Percentiles rank a stretch among this genome's conserved stretches.
Conservation (phyloP, 306 rosid genomes). For the Luffa aegyptiaca region DNA sequence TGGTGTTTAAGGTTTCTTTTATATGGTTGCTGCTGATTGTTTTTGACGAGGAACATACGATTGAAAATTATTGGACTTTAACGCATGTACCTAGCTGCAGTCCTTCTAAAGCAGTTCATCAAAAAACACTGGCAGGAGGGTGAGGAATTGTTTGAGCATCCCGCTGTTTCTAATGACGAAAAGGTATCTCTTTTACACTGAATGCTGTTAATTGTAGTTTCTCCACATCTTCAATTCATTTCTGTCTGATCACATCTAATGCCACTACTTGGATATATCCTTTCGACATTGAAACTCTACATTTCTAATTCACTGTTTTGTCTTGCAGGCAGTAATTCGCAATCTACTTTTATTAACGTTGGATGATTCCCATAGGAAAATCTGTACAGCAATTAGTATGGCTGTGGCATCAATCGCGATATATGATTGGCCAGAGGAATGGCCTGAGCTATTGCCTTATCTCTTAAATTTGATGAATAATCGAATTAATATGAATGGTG, state of each 20-base stretch:
- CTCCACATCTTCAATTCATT: neutral
- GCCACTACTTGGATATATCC: neutral
- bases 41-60: neutral
- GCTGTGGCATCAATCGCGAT: conserved; percentile 84
- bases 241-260: neutral
- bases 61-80: conserved; percentile 22
- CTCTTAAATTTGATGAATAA: conserved; percentile 61
- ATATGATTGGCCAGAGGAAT: conserved; percentile 89
- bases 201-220: neutral
- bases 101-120: conserved; percentile 84
- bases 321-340: conserved; percentile 53
- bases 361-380: conserved; percentile 82
- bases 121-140: conserved; percentile 91
- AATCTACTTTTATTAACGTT: conserved; percentile 57
- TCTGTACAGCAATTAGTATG: conserved; percentile 92
- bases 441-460: conserved; percentile 85
- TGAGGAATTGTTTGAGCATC: conserved; percentile 80
- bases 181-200: conserved; percentile 35
- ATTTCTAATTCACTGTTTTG: conserved; percentile 19
- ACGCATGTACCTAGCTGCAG: conserved; percentile 92
- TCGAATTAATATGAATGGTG: conserved; percentile 67
- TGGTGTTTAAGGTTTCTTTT: neutral
- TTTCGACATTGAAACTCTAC: neutral
- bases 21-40: neutral
- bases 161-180: conserved; percentile 64